A percentile compares a stretch with the other conserved stretches of the same genome.
Conservation (phyloP, 169 alveolate genomes). For the Theileria annulata region DNA sequence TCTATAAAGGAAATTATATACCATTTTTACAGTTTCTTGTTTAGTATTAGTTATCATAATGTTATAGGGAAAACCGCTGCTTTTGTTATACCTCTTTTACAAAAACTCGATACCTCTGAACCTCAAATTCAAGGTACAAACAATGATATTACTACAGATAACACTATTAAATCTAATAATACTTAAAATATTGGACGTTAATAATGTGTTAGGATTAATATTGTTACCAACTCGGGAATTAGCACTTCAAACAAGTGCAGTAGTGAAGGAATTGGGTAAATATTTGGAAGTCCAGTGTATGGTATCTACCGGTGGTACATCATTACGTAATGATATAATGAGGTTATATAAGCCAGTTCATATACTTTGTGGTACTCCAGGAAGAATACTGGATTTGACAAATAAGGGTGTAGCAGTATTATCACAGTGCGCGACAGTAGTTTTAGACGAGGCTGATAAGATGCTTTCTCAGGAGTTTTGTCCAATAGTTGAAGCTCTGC, state of each 20-base stretch:
- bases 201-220: conserved; percentile 83
- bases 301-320: conserved; percentile 99
- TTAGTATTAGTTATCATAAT: neutral
- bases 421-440: conserved; percentile 87
- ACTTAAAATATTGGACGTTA: neutral
- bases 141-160: neutral
- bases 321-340: conserved; percentile 94
- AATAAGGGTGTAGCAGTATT: conserved; percentile 92
- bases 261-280: conserved; percentile 95
- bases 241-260: conserved; percentile 94
- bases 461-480: conserved; percentile 96
- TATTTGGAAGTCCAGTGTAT: conserved; percentile 95
- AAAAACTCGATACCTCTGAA: conserved; percentile 74
- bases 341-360: conserved; percentile 94
- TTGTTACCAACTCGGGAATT: conserved; percentile 97
- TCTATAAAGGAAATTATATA: neutral
- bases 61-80: conserved; percentile 94
- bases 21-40: neutral
- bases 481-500: conserved; percentile 92
- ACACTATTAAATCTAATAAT: neutral
- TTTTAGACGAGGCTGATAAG: conserved; percentile 99
- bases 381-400: conserved; percentile 95
- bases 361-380: conserved; percentile 99
- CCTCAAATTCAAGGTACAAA: conserved; percentile 75
- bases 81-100: conserved; percentile 95